Conservation (phyloP, 1,284 basidiomycete species). For the Fomitopsis palustris region DNA sequence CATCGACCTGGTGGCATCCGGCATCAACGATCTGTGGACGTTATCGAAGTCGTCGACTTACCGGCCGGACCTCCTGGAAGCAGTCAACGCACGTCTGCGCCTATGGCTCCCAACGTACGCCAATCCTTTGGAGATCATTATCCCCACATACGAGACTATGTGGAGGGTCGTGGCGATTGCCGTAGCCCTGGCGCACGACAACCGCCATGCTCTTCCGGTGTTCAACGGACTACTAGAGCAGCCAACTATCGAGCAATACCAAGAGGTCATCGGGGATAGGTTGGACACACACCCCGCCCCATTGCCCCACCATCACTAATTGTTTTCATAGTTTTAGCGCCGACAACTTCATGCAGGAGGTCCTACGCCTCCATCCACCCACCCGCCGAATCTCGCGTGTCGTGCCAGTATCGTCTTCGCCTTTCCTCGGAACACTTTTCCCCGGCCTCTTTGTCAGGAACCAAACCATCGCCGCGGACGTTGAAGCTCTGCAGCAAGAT, state of each 20-base stretch:
- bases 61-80: slow-evolving; percentile 13
- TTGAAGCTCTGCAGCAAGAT: slow-evolving; percentile 39
- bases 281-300: background rate
- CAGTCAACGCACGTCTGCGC: slow-evolving; percentile 27
- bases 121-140: slow-evolving; percentile 46
- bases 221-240: slow-evolving; percentile 38
- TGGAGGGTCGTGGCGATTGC: slow-evolving; percentile 56
- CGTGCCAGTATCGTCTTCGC: slow-evolving; percentile 12
- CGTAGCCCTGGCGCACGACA: slow-evolving; percentile 34
- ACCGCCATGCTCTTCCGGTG: slow-evolving; percentile 20
- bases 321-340: slow-evolving; percentile 28
- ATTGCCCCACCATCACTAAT: background rate
- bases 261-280: background rate
- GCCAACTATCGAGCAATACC: slow-evolving; percentile 35
- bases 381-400: slow-evolving; percentile 39
- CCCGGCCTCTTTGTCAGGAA: background rate
- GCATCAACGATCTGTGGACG: slow-evolving; percentile 40
- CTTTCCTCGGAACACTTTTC: slow-evolving; percentile 14
- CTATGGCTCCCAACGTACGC: slow-evolving; percentile 35
- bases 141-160: slow-evolving; percentile 57
- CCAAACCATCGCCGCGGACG: slow-evolving; percentile 32
- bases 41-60: slow-evolving; percentile 31
- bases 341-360: slow-evolving; percentile 39
- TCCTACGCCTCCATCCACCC: slow-evolving; percentile 44
- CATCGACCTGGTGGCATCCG: slow-evolving; percentile 30